Base-by-base conservation (phyloP, 2,329 filamentous ascomycete genomes). In the Helotiales sp. region DNA sequence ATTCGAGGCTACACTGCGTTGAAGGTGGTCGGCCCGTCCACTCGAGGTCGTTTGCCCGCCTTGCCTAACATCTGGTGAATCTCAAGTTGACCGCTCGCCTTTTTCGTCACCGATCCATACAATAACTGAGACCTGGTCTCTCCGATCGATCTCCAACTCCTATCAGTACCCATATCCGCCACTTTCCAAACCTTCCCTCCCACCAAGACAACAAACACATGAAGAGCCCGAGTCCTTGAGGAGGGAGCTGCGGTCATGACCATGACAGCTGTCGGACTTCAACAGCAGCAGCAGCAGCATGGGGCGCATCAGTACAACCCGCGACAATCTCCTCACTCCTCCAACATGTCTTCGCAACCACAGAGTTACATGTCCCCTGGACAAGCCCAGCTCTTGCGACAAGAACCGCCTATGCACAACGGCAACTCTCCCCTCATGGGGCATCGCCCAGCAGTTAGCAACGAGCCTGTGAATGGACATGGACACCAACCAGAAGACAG, bases 181-280 rank as follows among this genome's bases (percentile, higher is more conserved):
- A 40, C 24, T 7, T 7, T 20, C 11, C 32, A 57, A 13, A 26
- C 22, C 22, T 40, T 28, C 20, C 47, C 22, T 30, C 52, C 2
- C 10, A 40, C 17, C 40, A 32, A 22, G 15, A 30, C 22, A 43
- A 47, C 17, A 57, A 52, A 59, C 63, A 61, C 66, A 75, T 75
- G 74, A 71, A 57, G 59, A 63, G 50, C 64, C 67, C 60, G 28
- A 37, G 30, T 43, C 37, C 60, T 34, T 72, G 71, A 75, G 66
- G 66, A 74, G 71, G 66, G 59, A 58, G 59, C 70, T 52, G 63
- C 59, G 30, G 52, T 52, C 57, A 71, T 70, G 67, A 74, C 63
- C n/a, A 78, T 78, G 76, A 77, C 76, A 37, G 76, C 76, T 52
- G 74, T 78, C 40, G 75, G 74, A 61, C 72, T 75, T 60, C 76